Evolutionary conservation across 2,329 filamentous ascomycete species (phyloP), one percentile per base, ranked within the genome.

Genomic region (Metarhizium robertsii): DNA sequence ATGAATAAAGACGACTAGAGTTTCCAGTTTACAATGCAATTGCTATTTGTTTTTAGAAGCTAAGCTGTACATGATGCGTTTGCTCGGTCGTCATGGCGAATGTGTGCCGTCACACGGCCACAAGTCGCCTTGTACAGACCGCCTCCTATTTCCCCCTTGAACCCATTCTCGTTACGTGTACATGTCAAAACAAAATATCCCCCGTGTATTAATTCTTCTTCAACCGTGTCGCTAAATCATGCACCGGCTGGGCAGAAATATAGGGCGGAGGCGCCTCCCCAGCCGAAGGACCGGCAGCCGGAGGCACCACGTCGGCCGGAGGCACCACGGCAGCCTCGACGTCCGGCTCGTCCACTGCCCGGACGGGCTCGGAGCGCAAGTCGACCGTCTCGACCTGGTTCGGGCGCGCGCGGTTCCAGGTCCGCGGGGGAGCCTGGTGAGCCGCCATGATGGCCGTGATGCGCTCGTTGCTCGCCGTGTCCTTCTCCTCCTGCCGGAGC

Each of bases 1-100:
- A 65, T 64, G 1, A 59, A 59, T 0, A 67, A 67, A 45, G 7
- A 36, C 25, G 25, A 25, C 25, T 25, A 25, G 25, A 25, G 25
- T 3, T 25, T 25, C 25, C 25, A 25, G 25, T 25, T 25, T 25
- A 25, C 25, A 25, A 25, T 25, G 25, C 25, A 25, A 25, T 25
- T 25, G 3, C 25, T 25, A 25, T 25, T 25, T 25, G 3, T 4
- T 25, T 25, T 25, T 25, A 25, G 25, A 25, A 25, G 25, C 25
- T 25, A 25, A 25, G 25, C 25, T 25, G 25, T 25, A 25, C 25
- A 25, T 25, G 25, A 1, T 25, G 25, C 25, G 25, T 25, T 25
- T 25, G 3, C 1, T 25, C 25, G 25, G 25, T 25, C 25, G 25
- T 25, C 25, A 25, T 25, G 25, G 25, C 25, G 25, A 25, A 3